Percentiles rank a stretch among this genome's conserved stretches.
Evolutionary conservation across 345 rosid species (phyloP).

Genomic region (Melaleuca alternifolia): DNA sequence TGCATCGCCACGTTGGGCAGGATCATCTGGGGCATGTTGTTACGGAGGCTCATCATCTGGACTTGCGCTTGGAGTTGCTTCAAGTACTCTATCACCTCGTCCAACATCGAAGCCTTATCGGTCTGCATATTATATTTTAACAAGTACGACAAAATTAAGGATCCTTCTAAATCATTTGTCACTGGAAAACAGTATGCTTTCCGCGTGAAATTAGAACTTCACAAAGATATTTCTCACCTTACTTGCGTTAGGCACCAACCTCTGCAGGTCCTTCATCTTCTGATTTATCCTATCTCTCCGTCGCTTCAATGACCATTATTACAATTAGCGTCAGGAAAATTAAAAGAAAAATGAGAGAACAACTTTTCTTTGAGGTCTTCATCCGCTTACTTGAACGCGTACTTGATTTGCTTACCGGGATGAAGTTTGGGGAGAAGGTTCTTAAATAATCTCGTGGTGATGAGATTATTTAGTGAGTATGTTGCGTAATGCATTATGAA

Average conservation of each 20-base stretch:
- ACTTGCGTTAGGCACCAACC: slow-evolving; percentile 66
- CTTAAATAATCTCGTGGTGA: background rate
- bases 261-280: slow-evolving; percentile 68
- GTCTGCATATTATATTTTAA: slow-evolving; percentile 36
- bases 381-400: background rate
- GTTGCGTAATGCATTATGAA: background rate
- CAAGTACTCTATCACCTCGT: slow-evolving; percentile 87
- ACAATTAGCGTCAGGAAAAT: background rate
- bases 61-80: slow-evolving; percentile 87
- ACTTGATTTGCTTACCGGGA: background rate
- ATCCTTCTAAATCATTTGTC: background rate
- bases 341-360: background rate
- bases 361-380: background rate
- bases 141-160: background rate
- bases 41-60: slow-evolving; percentile 53
- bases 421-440: background rate
- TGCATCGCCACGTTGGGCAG: slow-evolving; percentile 4
- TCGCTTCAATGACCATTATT: slow-evolving; percentile 33
- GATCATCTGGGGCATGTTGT: slow-evolving; percentile 42
- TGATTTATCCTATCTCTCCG: slow-evolving; percentile 71
- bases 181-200: background rate
- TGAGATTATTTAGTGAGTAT: background rate
- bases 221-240: slow-evolving; percentile 35
- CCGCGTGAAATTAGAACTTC: slow-evolving; percentile 2
- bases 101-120: slow-evolving; percentile 94